Percentiles rank a stretch among this genome's conserved stretches.
These are phyloP conservation scores for Apostasia shenzhenica DNA, from an alignment of 106 monocot species.

Conservation along the genomic window DNA sequence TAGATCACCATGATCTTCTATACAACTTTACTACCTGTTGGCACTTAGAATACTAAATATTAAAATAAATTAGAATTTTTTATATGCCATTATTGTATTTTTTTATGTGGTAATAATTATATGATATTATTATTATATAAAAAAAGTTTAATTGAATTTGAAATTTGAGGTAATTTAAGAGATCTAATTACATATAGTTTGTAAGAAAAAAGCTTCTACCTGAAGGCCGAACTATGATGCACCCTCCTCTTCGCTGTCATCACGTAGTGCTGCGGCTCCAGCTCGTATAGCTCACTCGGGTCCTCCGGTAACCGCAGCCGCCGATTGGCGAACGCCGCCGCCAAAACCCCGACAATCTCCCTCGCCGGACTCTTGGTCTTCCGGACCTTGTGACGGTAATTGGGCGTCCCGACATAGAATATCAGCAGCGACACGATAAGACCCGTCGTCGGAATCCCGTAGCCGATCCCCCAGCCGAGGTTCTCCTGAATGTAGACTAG, in stretches of 20 bases:
- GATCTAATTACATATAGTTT: too few relatives aligned
- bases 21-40: too few relatives aligned
- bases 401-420: slow-evolving; percentile 55
- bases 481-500: slow-evolving; percentile 85
- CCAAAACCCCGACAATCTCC: slow-evolving; percentile 27
- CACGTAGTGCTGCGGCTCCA: slow-evolving; percentile 30
- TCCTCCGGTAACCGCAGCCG: slow-evolving; percentile 17
- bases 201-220: slow-evolving; percentile 6
- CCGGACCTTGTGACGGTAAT: slow-evolving; percentile 43
- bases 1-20: too few relatives aligned
- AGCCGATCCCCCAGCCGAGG: slow-evolving; percentile 62
- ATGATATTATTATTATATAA: too few relatives aligned
- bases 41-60: too few relatives aligned
- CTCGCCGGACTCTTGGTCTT: slow-evolving; percentile 25
- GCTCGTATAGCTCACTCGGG: slow-evolving; percentile 32
- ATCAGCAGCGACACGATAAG: slow-evolving; percentile 33
- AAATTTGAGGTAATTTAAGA: too few relatives aligned
- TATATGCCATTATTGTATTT: too few relatives aligned
- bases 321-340: slow-evolving; percentile 29
- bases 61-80: too few relatives aligned
- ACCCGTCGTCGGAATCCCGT: slow-evolving; percentile 60
- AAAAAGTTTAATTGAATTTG: too few relatives aligned
- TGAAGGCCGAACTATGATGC: slow-evolving; percentile 32
- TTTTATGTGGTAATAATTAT: too few relatives aligned
- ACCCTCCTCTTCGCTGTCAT: slow-evolving; percentile 37